A percentile compares a stretch with the other conserved stretches of the same genome.
These are phyloP conservation scores for Fraxinus velutina DNA, from an alignment of 305 asterid species.

Conservation along the genomic window DNA sequence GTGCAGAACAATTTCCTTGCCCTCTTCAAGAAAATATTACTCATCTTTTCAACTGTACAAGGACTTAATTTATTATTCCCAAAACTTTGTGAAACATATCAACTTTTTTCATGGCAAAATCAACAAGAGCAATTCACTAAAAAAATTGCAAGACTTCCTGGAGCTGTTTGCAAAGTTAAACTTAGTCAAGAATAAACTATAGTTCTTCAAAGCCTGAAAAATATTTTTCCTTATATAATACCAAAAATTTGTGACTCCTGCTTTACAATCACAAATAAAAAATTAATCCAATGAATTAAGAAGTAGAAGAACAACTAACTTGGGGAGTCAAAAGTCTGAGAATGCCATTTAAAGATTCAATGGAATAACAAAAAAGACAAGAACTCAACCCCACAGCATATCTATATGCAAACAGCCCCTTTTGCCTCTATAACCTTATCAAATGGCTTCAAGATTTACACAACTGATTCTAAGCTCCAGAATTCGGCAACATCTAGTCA, in stretches of 20 bases:
- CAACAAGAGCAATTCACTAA: background rate
- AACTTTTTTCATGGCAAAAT: background rate
- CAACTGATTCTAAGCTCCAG: background rate
- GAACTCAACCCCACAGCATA: background rate
- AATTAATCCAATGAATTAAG: constrained; percentile 1
- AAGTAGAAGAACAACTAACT: background rate
- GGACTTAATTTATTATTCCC: background rate
- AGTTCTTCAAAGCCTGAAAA: background rate
- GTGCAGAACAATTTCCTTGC: background rate
- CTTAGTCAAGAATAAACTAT: constrained; percentile 10
- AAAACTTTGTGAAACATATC: constrained; percentile 2
- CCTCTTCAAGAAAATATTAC: background rate
- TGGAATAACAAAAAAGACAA: background rate
- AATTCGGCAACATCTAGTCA: background rate
- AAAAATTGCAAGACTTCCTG: background rate
- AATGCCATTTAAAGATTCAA: constrained; percentile 12
- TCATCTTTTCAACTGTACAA: background rate
- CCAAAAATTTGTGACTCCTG: constrained; percentile 10
- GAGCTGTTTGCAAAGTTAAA: background rate
- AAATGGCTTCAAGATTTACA: background rate
- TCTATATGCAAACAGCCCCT: background rate
- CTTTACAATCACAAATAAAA: constrained; percentile 9
- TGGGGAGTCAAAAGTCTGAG: constrained; percentile 5
- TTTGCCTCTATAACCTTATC: background rate
- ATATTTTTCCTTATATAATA: background rate